Conservation (phyloP, 1,284 basidiomycete genomes). For the Mixia osmundae region DNA sequence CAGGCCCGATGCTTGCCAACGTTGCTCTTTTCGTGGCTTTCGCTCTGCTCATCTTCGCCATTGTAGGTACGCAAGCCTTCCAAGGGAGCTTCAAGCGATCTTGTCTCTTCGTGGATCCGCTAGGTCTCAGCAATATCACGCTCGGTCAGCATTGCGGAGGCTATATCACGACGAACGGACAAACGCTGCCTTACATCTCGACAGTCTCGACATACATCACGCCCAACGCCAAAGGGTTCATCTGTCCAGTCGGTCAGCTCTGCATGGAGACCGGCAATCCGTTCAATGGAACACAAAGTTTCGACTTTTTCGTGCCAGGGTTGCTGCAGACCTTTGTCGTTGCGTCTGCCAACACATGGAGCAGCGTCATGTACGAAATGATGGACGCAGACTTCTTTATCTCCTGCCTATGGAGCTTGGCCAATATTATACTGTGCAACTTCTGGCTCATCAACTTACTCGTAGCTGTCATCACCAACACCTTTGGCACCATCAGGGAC, state of each 20-base stretch:
- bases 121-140: conserved; percentile 17
- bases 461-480: conserved; percentile 89
- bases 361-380: conserved; percentile 61
- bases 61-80: conserved; percentile 78
- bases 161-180: conserved; percentile 34
- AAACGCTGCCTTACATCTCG: conserved; percentile 29
- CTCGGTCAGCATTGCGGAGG: conserved; percentile 49
- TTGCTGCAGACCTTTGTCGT: conserved; percentile 67
- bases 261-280: conserved; percentile 56
- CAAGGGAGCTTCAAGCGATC: conserved; percentile 48
- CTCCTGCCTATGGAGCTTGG: conserved; percentile 37
- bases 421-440: neutral
- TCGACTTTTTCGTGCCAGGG: conserved; percentile 70
- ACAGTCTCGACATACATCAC: conserved; percentile 18
- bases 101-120: conserved; percentile 25
- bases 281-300: conserved; percentile 42
- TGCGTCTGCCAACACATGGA: conserved; percentile 30
- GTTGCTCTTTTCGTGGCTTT: conserved; percentile 82
- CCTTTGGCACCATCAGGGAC: conserved; percentile 68
- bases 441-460: conserved; percentile 55
- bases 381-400: conserved; percentile 82
- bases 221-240: conserved; percentile 37
- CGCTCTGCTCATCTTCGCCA: conserved; percentile 67
- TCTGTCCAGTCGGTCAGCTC: conserved; percentile 56
- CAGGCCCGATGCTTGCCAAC: conserved; percentile 61